Conservation (phyloP, 2,329 filamentous ascomycete genomes). For the Alternaria solani region DNA sequence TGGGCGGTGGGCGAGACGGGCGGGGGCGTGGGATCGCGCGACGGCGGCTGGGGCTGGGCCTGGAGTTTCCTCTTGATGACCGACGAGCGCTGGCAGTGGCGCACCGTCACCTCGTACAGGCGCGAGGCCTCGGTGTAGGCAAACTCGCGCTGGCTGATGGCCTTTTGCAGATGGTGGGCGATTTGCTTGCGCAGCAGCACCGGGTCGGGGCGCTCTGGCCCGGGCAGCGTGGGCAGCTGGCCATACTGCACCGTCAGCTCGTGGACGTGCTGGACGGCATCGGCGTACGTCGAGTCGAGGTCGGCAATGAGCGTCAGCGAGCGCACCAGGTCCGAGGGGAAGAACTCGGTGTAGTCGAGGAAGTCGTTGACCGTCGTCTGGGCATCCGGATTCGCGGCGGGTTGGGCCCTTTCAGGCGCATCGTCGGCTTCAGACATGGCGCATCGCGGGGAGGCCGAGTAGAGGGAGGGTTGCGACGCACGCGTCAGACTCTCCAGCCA, state of each 20-base stretch:
- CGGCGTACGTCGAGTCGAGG: constrained; percentile 56
- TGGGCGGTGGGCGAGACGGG: constrained; percentile 53
- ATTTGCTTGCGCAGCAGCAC: constrained; percentile 63
- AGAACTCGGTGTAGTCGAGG: constrained; percentile 74
- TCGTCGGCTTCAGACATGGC: constrained; percentile 48
- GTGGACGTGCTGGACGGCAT: constrained; percentile 57
- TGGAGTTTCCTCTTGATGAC: constrained; percentile 69
- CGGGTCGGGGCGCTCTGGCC: constrained; percentile 60
- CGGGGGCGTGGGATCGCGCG: constrained; percentile 66
- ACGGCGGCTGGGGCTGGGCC: constrained; percentile 67
- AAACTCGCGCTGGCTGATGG: constrained; percentile 64
- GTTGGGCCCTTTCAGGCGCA: constrained; percentile 43
- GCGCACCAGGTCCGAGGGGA: constrained; percentile 69
- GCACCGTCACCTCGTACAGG: constrained; percentile 65
- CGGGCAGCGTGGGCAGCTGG: constrained; percentile 59
- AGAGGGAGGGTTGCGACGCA: constrained; percentile 43
- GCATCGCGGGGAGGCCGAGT: constrained; percentile 45
- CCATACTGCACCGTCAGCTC: constrained; percentile 59
- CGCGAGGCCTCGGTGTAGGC: constrained; percentile 65
- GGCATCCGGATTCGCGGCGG: constrained; percentile 67
- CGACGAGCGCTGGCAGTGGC: constrained; percentile 64
- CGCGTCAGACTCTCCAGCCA: constrained; percentile 51
- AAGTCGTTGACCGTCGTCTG: constrained; percentile 73
- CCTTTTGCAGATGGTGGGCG: constrained; percentile 63
- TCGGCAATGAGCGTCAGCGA: constrained; percentile 68